Base-by-base conservation (phyloP, 129 eudicot species). In the Escallonia rubra region DNA sequence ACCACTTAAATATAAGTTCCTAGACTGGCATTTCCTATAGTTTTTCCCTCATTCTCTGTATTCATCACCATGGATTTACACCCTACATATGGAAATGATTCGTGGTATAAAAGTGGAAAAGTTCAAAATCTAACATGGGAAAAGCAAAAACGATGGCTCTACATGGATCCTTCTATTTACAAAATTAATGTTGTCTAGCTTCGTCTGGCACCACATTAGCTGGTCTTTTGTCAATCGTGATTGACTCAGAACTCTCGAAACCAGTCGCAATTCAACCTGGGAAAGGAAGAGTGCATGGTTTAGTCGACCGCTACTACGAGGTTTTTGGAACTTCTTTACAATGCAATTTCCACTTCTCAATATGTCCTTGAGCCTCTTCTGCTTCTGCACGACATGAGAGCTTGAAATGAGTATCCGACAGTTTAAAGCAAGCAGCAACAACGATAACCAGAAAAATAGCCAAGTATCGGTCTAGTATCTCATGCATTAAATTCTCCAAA, bases 301-400 rank as follows among this genome's bases (percentile, higher is more conserved):
- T 75, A 76, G 52, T 7, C 76, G 60, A 0, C 84, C 59, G 0
- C 84, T 72, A 70, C 78, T 78, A 64, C 82, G 72, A 3, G 75
- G 89, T 55, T 82, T 89, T 67, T 84, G 90, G 57, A 89, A 78
- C 88, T 79, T 93, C 72, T 77, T 89, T 60, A 89, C 88, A 72
- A 93, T 77, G 81, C 98, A 89, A 65, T 86, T 93, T 48, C 87
- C 82, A 59, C 88, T 86, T 78, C 87, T 86, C 67, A 76, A 50
- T 51, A 84, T 69, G 65, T 93, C 98, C 65, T 81, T 84, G 2
- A 93, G 76, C 84, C 79, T 86, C 67, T 72, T 89, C 71, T 89
- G 96, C 73, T 93, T 93, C 98, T 93, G 88, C 81, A 72, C 40
- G 6, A 10, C 43, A 66, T 61, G 40, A 7, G 3, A 61, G 42